Evolutionary conservation across 116 monocot genomes (phyloP).

Genomic region (Papilionanthe hybrid): DNA sequence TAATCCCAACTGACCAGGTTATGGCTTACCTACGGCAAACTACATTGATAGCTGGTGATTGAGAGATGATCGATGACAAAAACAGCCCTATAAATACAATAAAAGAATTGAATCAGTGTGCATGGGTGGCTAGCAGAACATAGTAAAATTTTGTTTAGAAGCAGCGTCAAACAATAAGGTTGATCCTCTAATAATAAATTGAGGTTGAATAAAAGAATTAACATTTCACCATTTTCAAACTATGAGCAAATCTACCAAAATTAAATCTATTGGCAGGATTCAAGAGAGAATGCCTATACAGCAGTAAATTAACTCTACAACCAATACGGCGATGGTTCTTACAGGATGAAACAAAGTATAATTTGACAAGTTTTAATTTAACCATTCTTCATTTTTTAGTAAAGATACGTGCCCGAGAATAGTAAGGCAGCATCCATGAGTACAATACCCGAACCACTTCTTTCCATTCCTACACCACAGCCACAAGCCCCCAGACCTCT

Average conservation of each 20-base stretch:
- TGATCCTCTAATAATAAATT: neutral
- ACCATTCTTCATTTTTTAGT: too few species aligned
- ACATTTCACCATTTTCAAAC: neutral
- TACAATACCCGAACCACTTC: too few species aligned
- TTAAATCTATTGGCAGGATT: neutral
- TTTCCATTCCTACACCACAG: too few species aligned
- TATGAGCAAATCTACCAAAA: neutral
- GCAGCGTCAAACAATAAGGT: neutral
- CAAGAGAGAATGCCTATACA: neutral
- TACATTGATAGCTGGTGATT: constrained; percentile 83
- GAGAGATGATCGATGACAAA: constrained; percentile 60
- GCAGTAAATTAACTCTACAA: neutral
- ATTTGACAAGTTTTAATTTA: neutral
- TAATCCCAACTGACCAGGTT: neutral
- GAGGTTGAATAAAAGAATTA: neutral
- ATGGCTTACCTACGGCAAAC: constrained; percentile 67
- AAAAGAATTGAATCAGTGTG: too few species aligned
- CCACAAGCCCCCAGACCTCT: too few species aligned
- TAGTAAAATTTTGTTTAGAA: too few species aligned
- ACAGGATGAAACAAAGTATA: neutral
- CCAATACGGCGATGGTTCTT: neutral
- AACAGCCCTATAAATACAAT: too few species aligned
- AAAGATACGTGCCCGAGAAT: neutral
- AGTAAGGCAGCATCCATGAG: neutral
- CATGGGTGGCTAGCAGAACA: too few species aligned